phyloP scores from a whole-genome alignment of 1,284 basidiomycete genomes.

The Laetiporus sulphureus region DNA sequence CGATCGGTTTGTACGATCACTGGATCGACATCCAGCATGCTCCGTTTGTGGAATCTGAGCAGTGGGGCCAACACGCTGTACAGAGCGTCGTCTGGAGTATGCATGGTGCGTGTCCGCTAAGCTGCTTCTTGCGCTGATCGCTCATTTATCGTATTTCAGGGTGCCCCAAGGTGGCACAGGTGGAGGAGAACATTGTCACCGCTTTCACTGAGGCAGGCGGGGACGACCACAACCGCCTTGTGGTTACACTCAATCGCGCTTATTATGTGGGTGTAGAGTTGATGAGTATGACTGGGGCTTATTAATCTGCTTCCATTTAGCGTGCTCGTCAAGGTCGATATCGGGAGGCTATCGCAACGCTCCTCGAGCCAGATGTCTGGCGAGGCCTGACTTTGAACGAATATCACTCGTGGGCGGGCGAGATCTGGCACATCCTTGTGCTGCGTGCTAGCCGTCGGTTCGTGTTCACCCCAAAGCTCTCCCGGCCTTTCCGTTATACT shows the following conservation, averaged over 20 bases:
- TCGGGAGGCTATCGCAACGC: conserved; percentile 48
- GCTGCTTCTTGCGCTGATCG: too few relatives aligned
- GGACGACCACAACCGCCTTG: conserved; percentile 55
- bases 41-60: conserved; percentile 45
- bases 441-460: conserved; percentile 66
- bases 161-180: conserved; percentile 53
- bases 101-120: conserved; percentile 39
- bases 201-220: conserved; percentile 54
- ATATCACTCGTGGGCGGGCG: conserved; percentile 61
- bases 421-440: conserved; percentile 70
- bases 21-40: conserved; percentile 54
- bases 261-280: conserved; percentile 40
- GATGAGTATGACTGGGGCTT: background rate
- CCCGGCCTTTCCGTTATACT: background rate
- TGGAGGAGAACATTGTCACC: conserved; percentile 65
- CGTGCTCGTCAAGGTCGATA: conserved; percentile 64
- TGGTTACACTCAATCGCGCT: conserved; percentile 55
- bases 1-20: conserved; percentile 62
- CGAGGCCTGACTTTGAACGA: conserved; percentile 53
- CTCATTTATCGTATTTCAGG: conserved; percentile 35
- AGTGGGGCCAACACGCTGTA: conserved; percentile 66
- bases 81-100: conserved; percentile 67
- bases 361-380: conserved; percentile 69
- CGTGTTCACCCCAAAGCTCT: conserved; percentile 15
- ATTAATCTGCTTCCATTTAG: too few relatives aligned